Percentiles rank a stretch among this genome's conserved stretches.
Conservation (phyloP, 2,329 filamentous ascomycete species). For the Tolypocladium guangdongense region DNA sequence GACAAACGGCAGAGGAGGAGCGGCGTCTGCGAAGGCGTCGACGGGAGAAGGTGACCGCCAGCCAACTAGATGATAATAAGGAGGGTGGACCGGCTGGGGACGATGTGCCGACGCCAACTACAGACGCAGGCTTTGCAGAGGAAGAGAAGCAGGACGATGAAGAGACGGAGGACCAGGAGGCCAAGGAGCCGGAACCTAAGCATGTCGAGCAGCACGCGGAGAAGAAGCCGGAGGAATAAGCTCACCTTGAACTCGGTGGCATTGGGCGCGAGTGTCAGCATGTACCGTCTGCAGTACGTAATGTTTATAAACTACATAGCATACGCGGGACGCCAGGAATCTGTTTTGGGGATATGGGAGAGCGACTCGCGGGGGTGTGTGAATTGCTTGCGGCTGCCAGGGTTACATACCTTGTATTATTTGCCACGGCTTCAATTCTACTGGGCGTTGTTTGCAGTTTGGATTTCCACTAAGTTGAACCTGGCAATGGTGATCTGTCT, state of each 20-base stretch:
- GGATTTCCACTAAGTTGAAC: neutral
- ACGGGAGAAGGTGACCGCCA: conserved; percentile 45
- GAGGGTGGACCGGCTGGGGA: conserved; percentile 10
- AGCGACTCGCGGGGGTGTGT: neutral
- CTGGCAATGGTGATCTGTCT: neutral
- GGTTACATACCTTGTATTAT: neutral
- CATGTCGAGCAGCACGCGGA: conserved; percentile 7
- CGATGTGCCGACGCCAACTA: conserved; percentile 3
- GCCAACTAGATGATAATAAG: conserved; percentile 15
- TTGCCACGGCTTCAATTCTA: neutral
- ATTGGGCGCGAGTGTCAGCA: conserved; percentile 8
- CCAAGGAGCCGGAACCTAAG: neutral
- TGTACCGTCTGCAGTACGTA: conserved; percentile 21
- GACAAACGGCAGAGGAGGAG: conserved; percentile 74
- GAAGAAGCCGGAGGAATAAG: conserved; percentile 4
- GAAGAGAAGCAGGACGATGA: conserved; percentile 3
- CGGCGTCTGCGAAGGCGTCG: conserved; percentile 55
- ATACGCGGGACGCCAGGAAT: conserved; percentile 2
- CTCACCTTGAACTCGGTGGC: conserved; percentile 6
- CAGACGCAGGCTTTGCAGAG: conserved; percentile 4
- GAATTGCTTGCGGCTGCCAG: neutral
- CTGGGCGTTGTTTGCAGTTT: neutral
- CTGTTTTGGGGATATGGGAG: neutral
- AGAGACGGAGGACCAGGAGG: conserved; percentile 7
- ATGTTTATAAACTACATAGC: conserved; percentile 22